Evolutionary conservation across 495 filamentous ascomycete species (phyloP), one percentile per base, ranked within the genome.

Genomic region (Xylona heveae): DNA sequence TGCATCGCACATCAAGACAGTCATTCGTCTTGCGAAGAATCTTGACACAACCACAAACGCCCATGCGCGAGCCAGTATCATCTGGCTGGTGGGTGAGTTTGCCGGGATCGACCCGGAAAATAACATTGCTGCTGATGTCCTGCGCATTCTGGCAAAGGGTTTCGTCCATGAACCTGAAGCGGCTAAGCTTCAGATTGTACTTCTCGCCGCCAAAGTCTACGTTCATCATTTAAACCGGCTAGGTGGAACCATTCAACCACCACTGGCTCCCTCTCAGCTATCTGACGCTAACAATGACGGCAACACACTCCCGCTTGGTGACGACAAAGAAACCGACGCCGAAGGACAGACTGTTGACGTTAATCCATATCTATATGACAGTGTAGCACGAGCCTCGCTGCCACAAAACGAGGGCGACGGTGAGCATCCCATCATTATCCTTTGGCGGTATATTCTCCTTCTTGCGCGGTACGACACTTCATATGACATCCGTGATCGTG

Each of bases 71-170:
- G 85, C 90, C 9, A 85, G 73, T 20, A 93, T 95, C 37, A 78
- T 95, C 41, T 97, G 88, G 88, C 70, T 97, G 3, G 84, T 97
- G 0, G 88, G 88, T 31, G 88, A 97, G 52, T 95, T 81, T 43
- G 68, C 88, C 1, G 78, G 78, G 0, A 42, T 74, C 7, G 71
- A 84, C 36, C 62, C 70, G 2, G 73, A 77, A 39, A 66, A 79
- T 32, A 90, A 88, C 45, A 79, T 97, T 36, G 88, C 90, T 0
- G 69, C 85, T 0, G 88, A 97, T 45, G 84, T 93, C 13, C 60
- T 95, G 2, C 68, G 90, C n/a, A 74, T 95, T 9, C 58, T 97
- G 7, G 69, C 78, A 6, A 84, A 82, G 45, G 69, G 68, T 8
- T 97, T 93, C 42, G 59, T 70, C 2, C 68, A 77, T 35, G 88